These are phyloP conservation scores for Serendipita sp. DNA, from an alignment of 768 basidiomycete genomes.

Conservation along the genomic window DNA sequence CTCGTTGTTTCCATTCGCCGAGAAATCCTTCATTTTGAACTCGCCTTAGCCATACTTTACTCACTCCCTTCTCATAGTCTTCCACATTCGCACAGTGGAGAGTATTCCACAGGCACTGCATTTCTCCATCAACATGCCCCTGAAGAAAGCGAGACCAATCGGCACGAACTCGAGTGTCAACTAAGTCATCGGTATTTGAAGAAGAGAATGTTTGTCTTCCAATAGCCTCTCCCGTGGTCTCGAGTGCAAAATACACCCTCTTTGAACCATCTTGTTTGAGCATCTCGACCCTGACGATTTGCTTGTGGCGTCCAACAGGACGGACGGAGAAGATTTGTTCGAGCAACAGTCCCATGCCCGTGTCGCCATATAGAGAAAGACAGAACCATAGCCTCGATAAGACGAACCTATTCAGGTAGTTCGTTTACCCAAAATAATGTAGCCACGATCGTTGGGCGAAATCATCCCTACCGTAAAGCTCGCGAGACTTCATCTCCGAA, in stretches of 20 bases:
- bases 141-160: slow-evolving; percentile 35
- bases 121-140: slow-evolving; percentile 11
- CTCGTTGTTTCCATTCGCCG: slow-evolving; percentile 25
- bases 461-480: slow-evolving; percentile 33
- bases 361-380: slow-evolving; percentile 32
- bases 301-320: neutral
- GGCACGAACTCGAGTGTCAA: slow-evolving; percentile 24
- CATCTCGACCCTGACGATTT: neutral
- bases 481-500: slow-evolving; percentile 37
- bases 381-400: slow-evolving; percentile 47
- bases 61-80: slow-evolving; percentile 53
- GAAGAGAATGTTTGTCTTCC: slow-evolving; percentile 18
- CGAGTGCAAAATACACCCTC: slow-evolving; percentile 37
- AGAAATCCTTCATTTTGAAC: slow-evolving; percentile 26
- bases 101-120: slow-evolving; percentile 34
- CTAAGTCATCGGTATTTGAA: neutral
- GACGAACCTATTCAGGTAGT: slow-evolving; percentile 31
- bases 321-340: neutral
- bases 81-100: slow-evolving; percentile 33
- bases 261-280: neutral
- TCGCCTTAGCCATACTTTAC: slow-evolving; percentile 43
- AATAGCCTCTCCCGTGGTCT: slow-evolving; percentile 57
- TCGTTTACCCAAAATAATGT: neutral
- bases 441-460: too few species aligned
- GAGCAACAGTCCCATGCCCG: neutral